Evolutionary conservation across 805 yeast species (phyloP).

Genomic region (Lipomyces yamadae): DNA sequence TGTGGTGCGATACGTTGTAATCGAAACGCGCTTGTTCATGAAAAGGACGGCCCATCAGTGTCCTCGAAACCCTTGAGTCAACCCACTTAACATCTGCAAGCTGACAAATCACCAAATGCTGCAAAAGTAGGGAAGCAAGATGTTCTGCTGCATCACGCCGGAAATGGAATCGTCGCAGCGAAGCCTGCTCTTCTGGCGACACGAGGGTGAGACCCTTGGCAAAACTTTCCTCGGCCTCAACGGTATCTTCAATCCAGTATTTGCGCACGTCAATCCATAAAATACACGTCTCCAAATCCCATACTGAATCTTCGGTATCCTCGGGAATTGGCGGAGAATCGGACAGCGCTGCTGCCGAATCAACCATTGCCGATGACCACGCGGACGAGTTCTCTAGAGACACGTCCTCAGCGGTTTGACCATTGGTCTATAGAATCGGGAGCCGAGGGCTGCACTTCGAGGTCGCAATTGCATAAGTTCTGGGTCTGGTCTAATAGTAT

Average conservation of each 20-base stretch:
- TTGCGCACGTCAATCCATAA: conserved; percentile 7
- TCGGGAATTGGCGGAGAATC: not conserved
- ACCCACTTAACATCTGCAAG: conserved; percentile 16
- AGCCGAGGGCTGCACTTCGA: not conserved
- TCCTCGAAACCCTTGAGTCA: conserved; percentile 13
- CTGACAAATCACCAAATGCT: conserved; percentile 18
- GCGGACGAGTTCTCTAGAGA: not conserved
- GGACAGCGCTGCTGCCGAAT: not conserved
- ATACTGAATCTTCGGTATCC: not conserved
- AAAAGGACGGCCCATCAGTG: conserved; percentile 26
- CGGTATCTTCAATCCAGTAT: conserved; percentile 5
- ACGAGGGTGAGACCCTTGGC: conserved; percentile 14
- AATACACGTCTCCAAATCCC: conserved; percentile 2
- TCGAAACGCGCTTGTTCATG: conserved; percentile 16
- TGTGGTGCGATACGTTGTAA: conserved; percentile 35
- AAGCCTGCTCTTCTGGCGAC: conserved; percentile 22
- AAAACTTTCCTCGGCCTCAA: conserved; percentile 2
- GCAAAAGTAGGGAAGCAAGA: conserved; percentile 29
- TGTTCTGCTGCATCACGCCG: conserved; percentile 25
- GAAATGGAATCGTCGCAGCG: conserved; percentile 22
- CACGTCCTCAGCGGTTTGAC: not conserved
- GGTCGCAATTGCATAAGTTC: too few species aligned
- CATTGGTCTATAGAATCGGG: not conserved
- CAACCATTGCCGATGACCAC: not conserved
- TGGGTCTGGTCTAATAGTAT: too few species aligned